Conservation (phyloP, 140 eudicot species). For the Oenanthe javanica region DNA sequence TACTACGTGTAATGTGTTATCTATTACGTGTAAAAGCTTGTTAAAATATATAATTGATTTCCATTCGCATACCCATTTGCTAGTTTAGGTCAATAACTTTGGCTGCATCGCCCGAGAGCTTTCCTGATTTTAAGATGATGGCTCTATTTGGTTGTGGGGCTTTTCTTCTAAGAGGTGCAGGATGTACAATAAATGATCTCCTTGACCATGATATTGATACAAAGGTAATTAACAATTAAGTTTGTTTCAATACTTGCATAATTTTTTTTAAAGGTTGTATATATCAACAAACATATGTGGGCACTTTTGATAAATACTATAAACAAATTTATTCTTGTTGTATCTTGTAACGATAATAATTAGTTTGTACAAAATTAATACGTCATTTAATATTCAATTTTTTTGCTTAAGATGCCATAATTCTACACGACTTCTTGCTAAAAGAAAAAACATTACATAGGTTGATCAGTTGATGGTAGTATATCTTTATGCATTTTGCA, state of each 20-base stretch:
- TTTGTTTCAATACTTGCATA: background rate
- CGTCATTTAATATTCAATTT: background rate
- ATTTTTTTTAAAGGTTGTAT: constrained; percentile 4
- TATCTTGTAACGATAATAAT: background rate
- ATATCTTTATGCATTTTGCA: background rate
- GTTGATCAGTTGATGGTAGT: background rate
- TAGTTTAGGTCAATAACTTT: constrained; percentile 76
- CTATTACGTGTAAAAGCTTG: background rate
- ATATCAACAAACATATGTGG: background rate
- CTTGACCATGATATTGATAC: constrained; percentile 92
- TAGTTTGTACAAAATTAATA: background rate
- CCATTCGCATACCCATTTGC: constrained; percentile 10
- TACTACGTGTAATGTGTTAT: too few relatives aligned
- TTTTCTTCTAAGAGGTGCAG: constrained; percentile 90
- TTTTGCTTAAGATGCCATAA: background rate
- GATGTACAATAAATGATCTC: constrained; percentile 89
- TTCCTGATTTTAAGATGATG: constrained; percentile 86
- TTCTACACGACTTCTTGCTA: background rate
- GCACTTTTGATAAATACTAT: too few relatives aligned
- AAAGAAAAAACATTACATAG: background rate
- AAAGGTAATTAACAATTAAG: constrained; percentile 38
- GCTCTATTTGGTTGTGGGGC: constrained; percentile 91
- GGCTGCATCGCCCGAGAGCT: constrained; percentile 81
- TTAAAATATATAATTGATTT: background rate
- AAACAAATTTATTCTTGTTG: background rate